Base-by-base conservation (phyloP, 768 basidiomycete genomes). In the Lactarius indigo region DNA sequence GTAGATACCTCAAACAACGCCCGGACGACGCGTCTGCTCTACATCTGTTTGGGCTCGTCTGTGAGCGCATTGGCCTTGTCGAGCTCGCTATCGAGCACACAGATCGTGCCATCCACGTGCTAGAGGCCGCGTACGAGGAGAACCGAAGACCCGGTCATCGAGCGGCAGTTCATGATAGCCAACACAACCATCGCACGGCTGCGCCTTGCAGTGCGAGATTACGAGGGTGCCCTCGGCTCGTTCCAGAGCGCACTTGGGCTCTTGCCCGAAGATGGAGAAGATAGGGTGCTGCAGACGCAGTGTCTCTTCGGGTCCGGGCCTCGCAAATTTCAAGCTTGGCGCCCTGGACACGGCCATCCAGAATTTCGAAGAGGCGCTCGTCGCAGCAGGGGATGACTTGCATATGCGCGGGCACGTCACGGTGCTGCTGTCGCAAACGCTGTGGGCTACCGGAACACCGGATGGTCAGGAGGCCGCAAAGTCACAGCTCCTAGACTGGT, bases 81-180 rank as follows among this genome's bases (percentile, higher is more conserved):
- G 84, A 87, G 18, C 80, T 86, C 33, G 91, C 87, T 7, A 77
- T 82, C 18, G 76, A 79, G 30, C 78, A 86, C 39, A 80, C 95
- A 47, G 75, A 80, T 39, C 82, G 81, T 33, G 87, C 90, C 1
- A 91, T 93, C 17, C 66, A 76, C 4, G 80, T 94, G 12, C 79
- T 98, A n/a, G 96, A 98, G 75, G 82, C 85, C 1, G 83, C 84
- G 31, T 99, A 97, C 77, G 97, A 99, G 75, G 87, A 90, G n/a
- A 61, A 85, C 84, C 17, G 97, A 99, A 75, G 89, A 93, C 61
- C 76, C 87, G 1, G 78, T 80, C 28, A 85, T 93, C 13, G 97
- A 98, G 76, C 78, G 81, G 59, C 87, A 85, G 61, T 99, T 90
- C 73, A 86, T 84, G 6, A 85, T 94, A 44, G 92, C 95, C 0